Evolutionary conservation across 2,329 filamentous ascomycete species (phyloP), one percentile per base, ranked within the genome.

Genomic region (Clonostachys sp.): DNA sequence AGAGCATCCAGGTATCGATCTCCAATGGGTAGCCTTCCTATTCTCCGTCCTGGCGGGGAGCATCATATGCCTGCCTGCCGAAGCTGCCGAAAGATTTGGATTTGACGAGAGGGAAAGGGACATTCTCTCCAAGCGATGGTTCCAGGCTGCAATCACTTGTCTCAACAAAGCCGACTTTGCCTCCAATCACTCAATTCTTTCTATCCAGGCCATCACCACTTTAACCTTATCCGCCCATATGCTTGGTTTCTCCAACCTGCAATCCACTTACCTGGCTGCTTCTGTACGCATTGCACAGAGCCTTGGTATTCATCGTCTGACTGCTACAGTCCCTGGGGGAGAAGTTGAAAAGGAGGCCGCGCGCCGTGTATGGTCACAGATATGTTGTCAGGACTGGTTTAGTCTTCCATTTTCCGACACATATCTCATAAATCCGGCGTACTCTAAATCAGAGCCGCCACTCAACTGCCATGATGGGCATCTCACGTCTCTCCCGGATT

Each of bases 141-240:
- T 71, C 47, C 68, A 67, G 40, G 72, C 73, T 13, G 61, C 67
- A 1, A 59, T 74, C 2, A 63, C 67, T 2, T 74, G 70, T 51
- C 57, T 78, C 3, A 69, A 74, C 36, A 58, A 68, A 5, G 72
- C 69, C 4, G 68, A 73, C 44, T 77, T 70, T 50, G 41, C 41
- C 18, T 18, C 41, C 41, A 42, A 42, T 5, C n/a, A 73, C 69
- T 68, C 67, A 12, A 61, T 73, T 3, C 64, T 68, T 42, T 65
- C 69, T 1, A 62, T 75, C 5, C 68, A 77, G 53, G 66, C 73
- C 5, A 73, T 78, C 38, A 60, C 70, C 10, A 71, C 67, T 2
- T 58, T 74, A 33, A 74, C 74, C n/a, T 69, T 73, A 4, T 70
- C 70, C 9, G 73, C 72, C 9, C 74, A 78, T 55, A 57, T 74